Percentiles rank a stretch among this genome's conserved stretches.
Evolutionary conservation across 2,329 filamentous ascomycete species (phyloP).

Genomic region (Curvularia spicifera): DNA sequence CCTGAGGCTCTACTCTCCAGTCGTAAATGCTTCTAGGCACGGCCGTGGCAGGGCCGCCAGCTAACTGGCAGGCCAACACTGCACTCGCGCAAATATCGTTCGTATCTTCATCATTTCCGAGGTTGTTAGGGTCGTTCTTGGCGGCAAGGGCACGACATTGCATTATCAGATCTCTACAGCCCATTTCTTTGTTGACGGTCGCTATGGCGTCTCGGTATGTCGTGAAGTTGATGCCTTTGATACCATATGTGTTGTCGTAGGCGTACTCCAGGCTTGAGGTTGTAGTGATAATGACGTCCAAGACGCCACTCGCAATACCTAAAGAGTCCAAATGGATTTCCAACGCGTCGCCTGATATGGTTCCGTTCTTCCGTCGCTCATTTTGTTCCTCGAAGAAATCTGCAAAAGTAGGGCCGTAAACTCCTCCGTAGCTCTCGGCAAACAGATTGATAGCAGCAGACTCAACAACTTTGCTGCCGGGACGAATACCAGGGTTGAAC

Average conservation of each 20-base stretch:
- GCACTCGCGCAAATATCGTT: slow-evolving; percentile 26
- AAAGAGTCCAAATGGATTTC: slow-evolving; percentile 67
- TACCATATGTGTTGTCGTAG: slow-evolving; percentile 69
- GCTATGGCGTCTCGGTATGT: slow-evolving; percentile 56
- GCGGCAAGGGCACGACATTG: slow-evolving; percentile 44
- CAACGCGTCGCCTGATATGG: slow-evolving; percentile 59
- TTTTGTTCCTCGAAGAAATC: slow-evolving; percentile 68
- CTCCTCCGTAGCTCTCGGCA: slow-evolving; percentile 73
- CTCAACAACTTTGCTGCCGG: slow-evolving; percentile 46
- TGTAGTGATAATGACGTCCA: slow-evolving; percentile 69
- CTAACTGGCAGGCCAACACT: slow-evolving; percentile 32
- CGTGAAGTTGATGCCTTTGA: slow-evolving; percentile 62
- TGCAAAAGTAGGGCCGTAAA: slow-evolving; percentile 72
- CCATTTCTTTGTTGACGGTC: slow-evolving; percentile 56
- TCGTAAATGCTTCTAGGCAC: slow-evolving; percentile 54
- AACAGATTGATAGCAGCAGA: slow-evolving; percentile 68
- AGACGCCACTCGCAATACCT: slow-evolving; percentile 73
- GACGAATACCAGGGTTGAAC: slow-evolving; percentile 58
- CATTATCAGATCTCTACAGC: slow-evolving; percentile 58
- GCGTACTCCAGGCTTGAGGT: slow-evolving; percentile 65
- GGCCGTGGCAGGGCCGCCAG: slow-evolving; percentile 25
- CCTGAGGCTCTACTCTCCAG: slow-evolving; percentile 48
- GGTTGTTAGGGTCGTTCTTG: slow-evolving; percentile 42
- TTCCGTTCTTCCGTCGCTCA: slow-evolving; percentile 58
- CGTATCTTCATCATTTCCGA: slow-evolving; percentile 41